Base-by-base conservation (phyloP, 768 basidiomycete species). In the Lentinula aciculospora region DNA sequence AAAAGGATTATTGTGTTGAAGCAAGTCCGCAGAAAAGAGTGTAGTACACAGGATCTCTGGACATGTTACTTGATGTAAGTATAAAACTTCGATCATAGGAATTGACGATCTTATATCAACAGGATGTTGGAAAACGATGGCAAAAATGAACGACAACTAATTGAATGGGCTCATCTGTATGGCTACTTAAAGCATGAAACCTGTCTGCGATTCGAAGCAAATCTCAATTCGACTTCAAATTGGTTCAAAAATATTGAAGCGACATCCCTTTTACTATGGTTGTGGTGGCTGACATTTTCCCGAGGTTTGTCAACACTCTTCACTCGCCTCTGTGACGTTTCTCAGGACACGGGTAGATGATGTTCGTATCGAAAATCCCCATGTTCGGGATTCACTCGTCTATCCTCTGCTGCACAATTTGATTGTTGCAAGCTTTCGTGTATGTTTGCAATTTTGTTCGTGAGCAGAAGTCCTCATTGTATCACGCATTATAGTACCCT, bases 51-150 rank as follows among this genome's bases (percentile, higher is more conserved):
- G 50, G 81, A 81, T 61, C 68, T 84, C 15, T 84, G 83, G 83
- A 77, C 73, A 17, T 75, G 71, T 10, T 82, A 79, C 60, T 57
- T 83, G 34, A 81, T 84, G 80, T 72, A 56, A 40, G 70, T 65
- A 13, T 44, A 21, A 19, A n/a, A 17, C 34, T 23, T 13, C 31
- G 34, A 49, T 49, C 34, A 25, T 57, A 27, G n/a, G 25, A 12
- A 13, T 17, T 4, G 17, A 3, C 45, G 21, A 25, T 7, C 23
- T 17, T n/a, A 25, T 23, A 45, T 48, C 34, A 37, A 23, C 17
- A 72, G 71, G 69, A 61, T 82, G 46, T 66, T 77, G 23, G 83
- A 84, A 66, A 76, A 78, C 45, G 81, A 81, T 53, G 77, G 76
- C 21, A 66, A 67, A 58, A 82, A 82, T 58, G 69, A 72, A 53